Evolutionary conservation across 345 rosid genomes (phyloP).

Genomic region (Arabidopsis arenosa): DNA sequence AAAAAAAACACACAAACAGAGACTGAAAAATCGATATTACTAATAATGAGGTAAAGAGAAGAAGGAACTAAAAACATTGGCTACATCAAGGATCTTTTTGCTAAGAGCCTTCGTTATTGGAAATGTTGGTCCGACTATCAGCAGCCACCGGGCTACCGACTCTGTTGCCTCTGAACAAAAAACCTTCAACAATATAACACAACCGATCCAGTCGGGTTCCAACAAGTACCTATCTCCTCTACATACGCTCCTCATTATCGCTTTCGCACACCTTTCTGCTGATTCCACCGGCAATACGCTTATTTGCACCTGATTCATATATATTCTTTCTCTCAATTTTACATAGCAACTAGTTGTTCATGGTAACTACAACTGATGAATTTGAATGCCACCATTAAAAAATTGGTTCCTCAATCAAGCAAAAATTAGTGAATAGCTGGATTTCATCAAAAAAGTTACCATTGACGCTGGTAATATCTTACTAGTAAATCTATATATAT

Average conservation of each 20-base stretch:
- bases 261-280: constrained; percentile 47
- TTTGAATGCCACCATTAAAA: neutral
- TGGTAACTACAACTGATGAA: neutral
- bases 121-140: constrained; percentile 22
- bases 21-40: neutral
- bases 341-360: neutral
- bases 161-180: constrained; percentile 40
- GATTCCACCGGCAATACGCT: constrained; percentile 43
- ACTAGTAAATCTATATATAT: neutral
- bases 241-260: constrained; percentile 53
- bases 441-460: neutral
- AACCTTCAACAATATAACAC: constrained; percentile 29
- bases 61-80: neutral
- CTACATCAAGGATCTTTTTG: constrained; percentile 17
- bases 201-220: constrained; percentile 54
- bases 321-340: neutral
- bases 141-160: constrained; percentile 31
- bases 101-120: constrained; percentile 3
- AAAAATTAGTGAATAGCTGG: neutral
- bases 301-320: constrained; percentile 31
- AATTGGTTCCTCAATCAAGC: neutral
- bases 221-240: constrained; percentile 57
- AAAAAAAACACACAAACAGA: neutral
- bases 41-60: neutral
- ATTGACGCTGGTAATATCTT: neutral